Conservation (phyloP, 2,329 filamentous ascomycete species). For the Exophiala oligosperma region DNA sequence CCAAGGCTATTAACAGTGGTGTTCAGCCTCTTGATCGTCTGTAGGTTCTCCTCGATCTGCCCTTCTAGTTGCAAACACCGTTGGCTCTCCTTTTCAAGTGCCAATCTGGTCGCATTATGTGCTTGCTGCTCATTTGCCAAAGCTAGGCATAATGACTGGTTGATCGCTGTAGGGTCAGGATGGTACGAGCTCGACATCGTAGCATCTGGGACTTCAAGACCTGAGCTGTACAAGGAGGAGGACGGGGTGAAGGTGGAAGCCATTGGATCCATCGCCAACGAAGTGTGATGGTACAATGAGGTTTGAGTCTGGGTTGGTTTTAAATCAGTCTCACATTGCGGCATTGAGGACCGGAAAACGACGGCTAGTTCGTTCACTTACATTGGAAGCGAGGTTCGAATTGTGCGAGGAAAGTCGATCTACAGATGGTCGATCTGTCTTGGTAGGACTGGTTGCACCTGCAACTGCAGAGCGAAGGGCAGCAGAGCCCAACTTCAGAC, state of each 20-base stretch:
- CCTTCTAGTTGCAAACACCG: conserved; percentile 10
- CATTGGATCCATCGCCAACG: conserved; percentile 13
- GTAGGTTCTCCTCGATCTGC: conserved; percentile 10
- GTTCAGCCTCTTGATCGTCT: conserved; percentile 19
- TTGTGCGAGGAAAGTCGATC: not conserved
- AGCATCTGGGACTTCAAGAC: not conserved
- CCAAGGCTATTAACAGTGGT: conserved; percentile 22
- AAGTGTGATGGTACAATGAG: not conserved
- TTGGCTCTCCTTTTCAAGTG: conserved; percentile 16
- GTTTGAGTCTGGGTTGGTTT: too few species aligned
- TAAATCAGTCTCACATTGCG: too few species aligned
- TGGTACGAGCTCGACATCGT: not conserved
- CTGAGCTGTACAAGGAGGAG: not conserved
- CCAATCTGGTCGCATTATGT: conserved; percentile 20
- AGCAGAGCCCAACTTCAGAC: conserved; percentile 24
- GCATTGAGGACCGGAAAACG: too few species aligned
- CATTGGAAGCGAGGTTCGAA: conserved; percentile 3
- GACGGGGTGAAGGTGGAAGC: conserved; percentile 9
- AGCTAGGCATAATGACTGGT: conserved; percentile 18
- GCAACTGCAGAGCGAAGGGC: conserved; percentile 26
- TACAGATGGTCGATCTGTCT: not conserved
- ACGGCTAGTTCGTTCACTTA: conserved; percentile 3
- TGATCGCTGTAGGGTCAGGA: conserved; percentile 8
- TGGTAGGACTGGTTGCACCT: conserved; percentile 17
- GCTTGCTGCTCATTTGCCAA: conserved; percentile 26